These are phyloP conservation scores for Macrophomina pseudophaseolina DNA, from an alignment of 2,329 filamentous ascomycete genomes.

Conservation along the genomic window DNA sequence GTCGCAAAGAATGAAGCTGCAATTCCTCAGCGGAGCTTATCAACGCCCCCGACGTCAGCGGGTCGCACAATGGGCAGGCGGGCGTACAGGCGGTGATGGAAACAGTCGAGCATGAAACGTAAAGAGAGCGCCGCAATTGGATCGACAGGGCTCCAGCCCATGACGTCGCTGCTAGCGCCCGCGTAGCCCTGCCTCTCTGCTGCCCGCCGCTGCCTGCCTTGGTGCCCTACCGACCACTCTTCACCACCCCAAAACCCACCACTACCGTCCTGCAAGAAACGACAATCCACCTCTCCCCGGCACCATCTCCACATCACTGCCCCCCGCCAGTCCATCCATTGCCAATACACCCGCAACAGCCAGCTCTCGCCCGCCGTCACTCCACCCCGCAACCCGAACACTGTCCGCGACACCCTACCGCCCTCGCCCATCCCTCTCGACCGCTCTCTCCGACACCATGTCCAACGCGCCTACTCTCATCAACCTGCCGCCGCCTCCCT, in stretches of 20 bases:
- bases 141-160: conserved; percentile 9
- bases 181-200: not conserved
- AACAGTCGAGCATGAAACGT: conserved; percentile 8
- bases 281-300: not conserved
- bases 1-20: not conserved
- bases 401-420: not conserved
- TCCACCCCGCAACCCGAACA: conserved; percentile 13
- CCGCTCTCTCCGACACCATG: conserved; percentile 33
- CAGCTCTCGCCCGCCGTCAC: not conserved
- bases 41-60: conserved; percentile 15
- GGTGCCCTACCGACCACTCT: conserved; percentile 16
- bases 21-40: not conserved
- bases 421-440: not conserved
- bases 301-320: conserved; percentile 2
- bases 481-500: conserved; percentile 81
- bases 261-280: conserved; percentile 7
- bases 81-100: not conserved
- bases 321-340: not conserved
- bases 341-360: conserved; percentile 5
- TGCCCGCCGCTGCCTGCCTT: conserved; percentile 9
- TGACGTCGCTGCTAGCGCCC: conserved; percentile 7
- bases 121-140: conserved; percentile 1
- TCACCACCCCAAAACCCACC: not conserved
- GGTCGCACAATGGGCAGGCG: conserved; percentile 5
- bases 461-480: conserved; percentile 69